Percentiles rank a stretch among this genome's conserved stretches.
phyloP scores from a whole-genome alignment of 257 asterid species.

The Salvia splendens region DNA sequence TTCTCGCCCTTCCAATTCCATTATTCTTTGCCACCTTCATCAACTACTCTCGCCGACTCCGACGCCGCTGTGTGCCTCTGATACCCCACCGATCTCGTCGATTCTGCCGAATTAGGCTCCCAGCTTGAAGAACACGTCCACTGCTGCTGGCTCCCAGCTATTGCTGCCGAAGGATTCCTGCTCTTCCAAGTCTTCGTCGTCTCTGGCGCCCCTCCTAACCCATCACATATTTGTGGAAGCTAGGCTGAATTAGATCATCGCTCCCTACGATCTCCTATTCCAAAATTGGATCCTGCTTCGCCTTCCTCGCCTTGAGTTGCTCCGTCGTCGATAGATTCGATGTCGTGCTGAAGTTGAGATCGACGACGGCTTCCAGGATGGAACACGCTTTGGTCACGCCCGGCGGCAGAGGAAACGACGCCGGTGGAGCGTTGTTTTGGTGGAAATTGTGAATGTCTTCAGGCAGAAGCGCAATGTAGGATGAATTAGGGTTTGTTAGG shows the following conservation, averaged over 20 bases:
- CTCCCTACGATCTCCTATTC: constrained; percentile 65
- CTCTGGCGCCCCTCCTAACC: constrained; percentile 71
- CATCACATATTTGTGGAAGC: constrained; percentile 84
- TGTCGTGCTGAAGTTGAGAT: constrained; percentile 66
- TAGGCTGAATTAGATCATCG: constrained; percentile 79
- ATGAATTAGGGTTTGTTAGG: constrained; percentile 50
- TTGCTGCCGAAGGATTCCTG: constrained; percentile 91
- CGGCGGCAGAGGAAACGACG: constrained; percentile 57
- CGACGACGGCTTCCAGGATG: constrained; percentile 95
- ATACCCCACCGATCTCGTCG: constrained; percentile 45
- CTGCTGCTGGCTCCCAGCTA: constrained; percentile 56
- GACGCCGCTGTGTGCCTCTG: too few relatives aligned
- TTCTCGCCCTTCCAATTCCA: constrained; percentile 51
- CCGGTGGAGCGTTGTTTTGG: constrained; percentile 55
- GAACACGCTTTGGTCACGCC: constrained; percentile 87
- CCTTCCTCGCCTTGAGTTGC: too few relatives aligned
- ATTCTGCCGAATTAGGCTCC: constrained; percentile 82
- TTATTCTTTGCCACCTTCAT: constrained; percentile 39
- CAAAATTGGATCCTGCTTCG: constrained; percentile 25
- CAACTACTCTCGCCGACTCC: background rate
- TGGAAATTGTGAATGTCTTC: constrained; percentile 96
- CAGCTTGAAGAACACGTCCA: constrained; percentile 63
- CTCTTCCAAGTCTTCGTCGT: constrained; percentile 60
- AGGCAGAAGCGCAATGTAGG: constrained; percentile 74
- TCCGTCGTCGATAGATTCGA: too few relatives aligned